Base-by-base conservation (phyloP, 2,329 filamentous ascomycete genomes). In the Cytospora schulzeri region DNA sequence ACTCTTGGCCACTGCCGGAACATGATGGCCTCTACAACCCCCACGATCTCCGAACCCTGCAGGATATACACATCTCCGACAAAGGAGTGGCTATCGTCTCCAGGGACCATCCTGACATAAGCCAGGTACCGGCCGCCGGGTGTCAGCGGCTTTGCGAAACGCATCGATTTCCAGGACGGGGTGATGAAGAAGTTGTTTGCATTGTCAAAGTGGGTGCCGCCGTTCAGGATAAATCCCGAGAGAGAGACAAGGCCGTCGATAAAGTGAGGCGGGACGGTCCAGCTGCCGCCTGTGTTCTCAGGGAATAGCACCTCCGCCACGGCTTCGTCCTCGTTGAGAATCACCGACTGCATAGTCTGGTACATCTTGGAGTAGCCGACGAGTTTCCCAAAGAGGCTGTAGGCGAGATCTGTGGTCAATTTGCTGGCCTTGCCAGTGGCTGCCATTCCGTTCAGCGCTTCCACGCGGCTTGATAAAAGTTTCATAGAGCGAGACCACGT, bases 41-140 rank as follows among this genome's bases (percentile, higher is more conserved):
- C 57, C 5, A 60, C 48, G 17, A 60, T 52, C 12, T 33, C 29
- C 14, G 19, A 19, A 9, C 14, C 31, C 28, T 62, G 19, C 17
- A 62, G 28, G 3, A 62, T 33, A 19, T 62, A 62, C 4, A 62
- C 52, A 19, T 56, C 59, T 4, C 59, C 59, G 1, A 35, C n/a
- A 22, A 33, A 62, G 7, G 17, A 17, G 5, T 28, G 17, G n/a
- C 29, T 22, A 5, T 35, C 38, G 6, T 38, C 15, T 1, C 2
- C n/a, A 5, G 59, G 31, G 2, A 62, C 33, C 59, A 56, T 62
- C 35, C 7, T 48, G 7, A 55, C 59, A 24, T 62, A 62, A 9
- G 59, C 28, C 5, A 6, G 12, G 35, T 50, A 48, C 19, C 15
- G 5, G n/a, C 24, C n/a, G n/a, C 59, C 33, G 51, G 59, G 26